Conservation (phyloP, 2,329 filamentous ascomycete genomes). For the Aspergillus sp. region DNA sequence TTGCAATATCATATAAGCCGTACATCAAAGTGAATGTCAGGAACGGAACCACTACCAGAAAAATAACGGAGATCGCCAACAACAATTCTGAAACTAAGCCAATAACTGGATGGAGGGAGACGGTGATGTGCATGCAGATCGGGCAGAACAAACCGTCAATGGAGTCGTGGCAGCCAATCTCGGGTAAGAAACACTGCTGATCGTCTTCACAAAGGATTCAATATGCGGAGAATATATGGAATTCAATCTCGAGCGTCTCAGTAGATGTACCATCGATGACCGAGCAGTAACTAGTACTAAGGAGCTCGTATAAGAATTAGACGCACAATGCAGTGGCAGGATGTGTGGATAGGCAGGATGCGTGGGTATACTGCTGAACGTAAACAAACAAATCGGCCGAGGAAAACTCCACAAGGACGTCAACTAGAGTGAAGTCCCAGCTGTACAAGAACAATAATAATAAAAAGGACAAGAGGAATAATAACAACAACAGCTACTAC, state of each 20-base stretch:
- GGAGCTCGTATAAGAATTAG: not conserved
- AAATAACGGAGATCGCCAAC: not conserved
- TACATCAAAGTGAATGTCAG: not conserved
- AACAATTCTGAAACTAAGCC: not conserved
- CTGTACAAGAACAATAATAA: not conserved
- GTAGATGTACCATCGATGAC: not conserved
- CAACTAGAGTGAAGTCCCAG: not conserved
- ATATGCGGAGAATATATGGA: not conserved
- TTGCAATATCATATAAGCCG: no score
- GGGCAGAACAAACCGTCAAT: not conserved
- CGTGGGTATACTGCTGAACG: slow-evolving; percentile 6
- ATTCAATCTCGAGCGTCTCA: no score
- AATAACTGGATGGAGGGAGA: not conserved
- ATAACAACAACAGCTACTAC: not conserved
- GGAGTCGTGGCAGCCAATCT: not conserved
- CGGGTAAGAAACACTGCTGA: not conserved
- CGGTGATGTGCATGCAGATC: slow-evolving; percentile 8
- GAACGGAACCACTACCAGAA: not conserved
- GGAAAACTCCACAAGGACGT: not conserved
- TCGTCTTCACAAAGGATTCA: not conserved
- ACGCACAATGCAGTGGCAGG: not conserved
- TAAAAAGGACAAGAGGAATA: not conserved
- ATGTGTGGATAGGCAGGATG: not conserved
- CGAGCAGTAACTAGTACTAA: not conserved
- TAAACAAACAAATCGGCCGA: not conserved